Evolutionary conservation across 176 grass and related monocot species (phyloP), one percentile per base, ranked within the genome.

Genomic region (Alopecurus myosuroides): DNA sequence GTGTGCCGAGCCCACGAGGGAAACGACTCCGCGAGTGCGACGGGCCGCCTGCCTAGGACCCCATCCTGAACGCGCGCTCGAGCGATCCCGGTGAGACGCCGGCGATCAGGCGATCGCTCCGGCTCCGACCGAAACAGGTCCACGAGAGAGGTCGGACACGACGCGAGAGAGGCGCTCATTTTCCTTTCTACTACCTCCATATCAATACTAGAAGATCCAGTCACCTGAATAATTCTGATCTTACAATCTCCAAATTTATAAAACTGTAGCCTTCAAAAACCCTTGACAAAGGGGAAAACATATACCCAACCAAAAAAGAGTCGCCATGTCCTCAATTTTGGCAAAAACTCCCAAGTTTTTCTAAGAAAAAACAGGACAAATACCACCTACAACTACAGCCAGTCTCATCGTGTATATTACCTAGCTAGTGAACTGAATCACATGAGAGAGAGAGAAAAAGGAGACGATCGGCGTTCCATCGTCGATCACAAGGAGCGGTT

Each of bases 401-500:
- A 69, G 10, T 40, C 9, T 40, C 35, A 69, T n/a, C 31, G 19
- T 37, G 9, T n/a, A 69, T 36, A 4, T 7, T 67, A 9, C 18
- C 29, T 60, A 88, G 19, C 51, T 77, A 67, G 12, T 30, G 36
- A 25, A 41, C 0, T 70, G 4, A 49, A 37, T 0, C 9, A 14
- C 28, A 13, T 10, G 29, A 80, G 22, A 11, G n/a, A n/a, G n/a
- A n/a, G n/a, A n/a, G n/a, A 30, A 9, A 3, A 72, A 83, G 1
- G 26, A 23, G 44, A 68, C 0, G 23, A 26, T 17, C 23, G n/a
- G 13, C 69, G 12, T 25, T 70, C 37, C 36, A 70, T 25, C 15
- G n/a, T 26, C 3, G 29, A 20, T 86, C 84, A 86, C 65, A 86
- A 57, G 66, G 74, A 53, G 14, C 56, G 81, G 72, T 62, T 88